Base-by-base conservation (phyloP, 2,329 filamentous ascomycete genomes). In the Penicillium sp. region DNA sequence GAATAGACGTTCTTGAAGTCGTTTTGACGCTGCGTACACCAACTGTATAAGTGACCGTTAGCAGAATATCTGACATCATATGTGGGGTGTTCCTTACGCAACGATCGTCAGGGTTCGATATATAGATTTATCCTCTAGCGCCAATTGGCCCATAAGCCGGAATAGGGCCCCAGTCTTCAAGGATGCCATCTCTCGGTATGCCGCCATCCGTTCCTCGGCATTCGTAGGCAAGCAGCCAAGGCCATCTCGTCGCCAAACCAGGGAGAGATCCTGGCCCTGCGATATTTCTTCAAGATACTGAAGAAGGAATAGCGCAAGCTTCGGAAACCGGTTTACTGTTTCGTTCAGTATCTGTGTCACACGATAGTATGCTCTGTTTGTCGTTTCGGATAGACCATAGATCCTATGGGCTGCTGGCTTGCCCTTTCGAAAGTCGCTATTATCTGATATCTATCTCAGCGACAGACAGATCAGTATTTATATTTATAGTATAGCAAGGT, bases 1-100 rank as follows among this genome's bases (percentile, higher is more conserved):
- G 68, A 70, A 52, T 67, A 69, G 23, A 69, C 61, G 31, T 70
- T 70, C 26, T 70, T 69, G 57, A 67, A 69, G 38, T 70, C 68
- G 13, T 69, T 70, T 44, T 69, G 68, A 4, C 69, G 56, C 30
- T 70, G 67, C 0, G 66, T 66, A 47, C 66, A 64, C 68, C 68
- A 70, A 26, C 68, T 70, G 30, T 29, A 56, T 8, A 11, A 30
- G 8, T 9, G 30, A 29, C 8, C 7, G 11, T 45, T 29, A 47
- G 13, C 26, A 19, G 21, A 31, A 8, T 38, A 19, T 4, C 23
- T 5, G n/a, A 41, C 9, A 38, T 38, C 35, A 38, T 7, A 38
- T 9, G 41, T 19, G 29, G 31, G 8, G 29, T 31, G 21, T 21
- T 21, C 35, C 61, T 49, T 62, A 69, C 67, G 66, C 67, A 13